Conservation (phyloP, 75 land plant species). For the Isoetes taiwanensis region DNA sequence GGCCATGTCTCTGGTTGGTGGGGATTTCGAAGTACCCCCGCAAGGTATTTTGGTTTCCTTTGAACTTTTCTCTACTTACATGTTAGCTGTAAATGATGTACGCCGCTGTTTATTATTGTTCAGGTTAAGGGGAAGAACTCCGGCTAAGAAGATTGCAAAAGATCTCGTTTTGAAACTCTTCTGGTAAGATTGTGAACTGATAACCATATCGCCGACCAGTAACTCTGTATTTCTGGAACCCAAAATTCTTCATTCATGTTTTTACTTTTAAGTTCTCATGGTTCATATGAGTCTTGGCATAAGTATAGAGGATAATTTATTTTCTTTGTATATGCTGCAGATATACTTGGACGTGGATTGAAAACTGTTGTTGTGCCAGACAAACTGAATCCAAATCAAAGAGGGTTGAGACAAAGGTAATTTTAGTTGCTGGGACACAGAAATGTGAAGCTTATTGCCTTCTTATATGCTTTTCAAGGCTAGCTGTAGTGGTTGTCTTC, state of each 20-base stretch:
- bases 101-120: too few relatives aligned
- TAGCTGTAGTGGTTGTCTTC: too few relatives aligned
- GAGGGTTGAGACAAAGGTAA: constrained; percentile 34
- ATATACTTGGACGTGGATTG: constrained; percentile 47
- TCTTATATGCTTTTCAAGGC: too few relatives aligned
- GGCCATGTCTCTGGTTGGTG: constrained; percentile 45
- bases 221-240: background rate
- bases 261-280: background rate
- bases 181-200: constrained; percentile 37
- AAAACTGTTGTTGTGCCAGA: constrained; percentile 33
- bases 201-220: constrained; percentile 43
- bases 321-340: too few relatives aligned
- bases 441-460: too few relatives aligned
- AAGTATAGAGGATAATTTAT: too few relatives aligned
- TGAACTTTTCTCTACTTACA: too few relatives aligned
- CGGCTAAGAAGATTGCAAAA: constrained; percentile 33
- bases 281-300: background rate
- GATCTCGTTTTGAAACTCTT: constrained; percentile 36
- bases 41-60: too few relatives aligned
- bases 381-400: constrained; percentile 29
- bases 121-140: constrained; percentile 36
- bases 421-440: too few relatives aligned
- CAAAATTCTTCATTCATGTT: background rate
- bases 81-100: too few relatives aligned
- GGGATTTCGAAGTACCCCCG: constrained; percentile 45